Evolutionary conservation across 2,329 filamentous ascomycete genomes (phyloP).

Genomic region (Pseudocercospora fuligena): DNA sequence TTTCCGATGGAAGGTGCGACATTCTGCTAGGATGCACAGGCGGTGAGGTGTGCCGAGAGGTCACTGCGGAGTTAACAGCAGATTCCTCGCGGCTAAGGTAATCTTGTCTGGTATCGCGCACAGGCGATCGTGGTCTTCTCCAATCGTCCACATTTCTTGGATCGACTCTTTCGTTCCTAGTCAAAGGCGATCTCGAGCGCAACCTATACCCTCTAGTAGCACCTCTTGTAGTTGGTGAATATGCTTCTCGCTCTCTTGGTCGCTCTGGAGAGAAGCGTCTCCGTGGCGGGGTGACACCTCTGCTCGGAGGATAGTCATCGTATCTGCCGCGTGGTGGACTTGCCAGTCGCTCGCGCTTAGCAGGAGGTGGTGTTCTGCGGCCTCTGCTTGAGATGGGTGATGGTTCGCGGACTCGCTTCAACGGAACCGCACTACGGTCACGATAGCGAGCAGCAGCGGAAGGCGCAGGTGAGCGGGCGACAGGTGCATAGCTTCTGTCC

Average conservation of each 20-base stretch:
- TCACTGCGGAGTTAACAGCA: conserved; percentile 59
- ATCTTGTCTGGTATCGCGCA: conserved; percentile 38
- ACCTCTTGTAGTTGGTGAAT: conserved; percentile 36
- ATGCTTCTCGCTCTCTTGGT: conserved; percentile 43
- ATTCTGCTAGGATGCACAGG: conserved; percentile 60
- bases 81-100: conserved; percentile 54
- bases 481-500: conserved; percentile 31
- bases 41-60: conserved; percentile 67
- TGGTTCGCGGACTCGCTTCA: conserved; percentile 51
- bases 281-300: conserved; percentile 43
- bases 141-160: conserved; percentile 54
- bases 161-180: conserved; percentile 56
- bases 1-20: conserved; percentile 41
- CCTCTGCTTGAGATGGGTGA: conserved; percentile 54
- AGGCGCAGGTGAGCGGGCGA: conserved; percentile 45
- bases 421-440: conserved; percentile 50
- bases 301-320: conserved; percentile 51
- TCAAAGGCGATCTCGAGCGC: conserved; percentile 60
- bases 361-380: conserved; percentile 47
- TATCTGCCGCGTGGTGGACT: conserved; percentile 49
- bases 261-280: conserved; percentile 47
- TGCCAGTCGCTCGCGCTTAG: conserved; percentile 47
- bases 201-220: conserved; percentile 48
- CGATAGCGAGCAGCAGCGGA: conserved; percentile 36
- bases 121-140: conserved; percentile 60